Conservation (phyloP, 257 asterid species). For the Scutellaria baicalensis region DNA sequence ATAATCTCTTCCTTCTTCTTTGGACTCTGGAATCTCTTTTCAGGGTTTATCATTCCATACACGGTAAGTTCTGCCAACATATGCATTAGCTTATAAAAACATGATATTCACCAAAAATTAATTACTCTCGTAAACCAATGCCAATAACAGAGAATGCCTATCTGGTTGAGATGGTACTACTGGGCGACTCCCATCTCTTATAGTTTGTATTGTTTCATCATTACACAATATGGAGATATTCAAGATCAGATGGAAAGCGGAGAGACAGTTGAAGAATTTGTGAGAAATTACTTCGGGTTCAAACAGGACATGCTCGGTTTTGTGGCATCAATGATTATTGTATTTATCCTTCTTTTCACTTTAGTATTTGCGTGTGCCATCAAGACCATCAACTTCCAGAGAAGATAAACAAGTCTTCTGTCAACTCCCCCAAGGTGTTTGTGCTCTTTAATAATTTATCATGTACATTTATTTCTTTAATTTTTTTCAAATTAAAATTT, state of each 20-base stretch:
- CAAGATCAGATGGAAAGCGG: constrained; percentile 6
- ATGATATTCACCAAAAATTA: background rate
- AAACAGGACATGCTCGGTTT: constrained; percentile 22
- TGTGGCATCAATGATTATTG: constrained; percentile 27
- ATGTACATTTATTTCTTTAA: background rate
- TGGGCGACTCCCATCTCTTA: constrained; percentile 64
- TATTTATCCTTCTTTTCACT: constrained; percentile 22
- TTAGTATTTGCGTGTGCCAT: constrained; percentile 28
- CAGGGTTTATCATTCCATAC: constrained; percentile 67
- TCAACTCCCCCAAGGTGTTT: background rate
- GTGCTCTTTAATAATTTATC: background rate
- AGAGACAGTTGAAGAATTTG: constrained; percentile 21
- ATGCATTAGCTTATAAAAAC: background rate
- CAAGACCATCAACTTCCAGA: constrained; percentile 43
- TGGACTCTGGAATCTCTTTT: constrained; percentile 66
- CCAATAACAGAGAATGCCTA: constrained; percentile 53
- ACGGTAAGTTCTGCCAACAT: constrained; percentile 40
- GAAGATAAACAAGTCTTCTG: constrained; percentile 17
- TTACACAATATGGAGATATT: constrained; percentile 61
- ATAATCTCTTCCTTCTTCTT: constrained; percentile 48
- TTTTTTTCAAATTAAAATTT: background rate
- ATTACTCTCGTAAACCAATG: background rate
- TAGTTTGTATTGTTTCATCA: constrained; percentile 58
- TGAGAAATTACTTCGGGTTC: constrained; percentile 30
- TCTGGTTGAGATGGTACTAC: constrained; percentile 88